These are phyloP conservation scores for Farysia itapuensis DNA, from an alignment of 1,284 basidiomycete species.

Conservation along the genomic window DNA sequence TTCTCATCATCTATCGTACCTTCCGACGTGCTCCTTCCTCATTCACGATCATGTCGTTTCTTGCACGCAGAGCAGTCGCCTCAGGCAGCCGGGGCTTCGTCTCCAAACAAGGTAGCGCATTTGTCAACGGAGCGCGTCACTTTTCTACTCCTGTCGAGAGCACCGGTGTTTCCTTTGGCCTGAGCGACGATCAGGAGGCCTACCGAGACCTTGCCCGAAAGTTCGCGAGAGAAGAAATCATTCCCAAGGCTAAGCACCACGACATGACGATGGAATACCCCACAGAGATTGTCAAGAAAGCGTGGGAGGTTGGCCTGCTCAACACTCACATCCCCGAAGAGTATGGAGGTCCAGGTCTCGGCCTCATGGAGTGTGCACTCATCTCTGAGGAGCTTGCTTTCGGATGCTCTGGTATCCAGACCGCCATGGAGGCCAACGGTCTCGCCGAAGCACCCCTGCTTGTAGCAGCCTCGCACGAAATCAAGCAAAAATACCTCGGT, in stretches of 20 bases:
- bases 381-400: constrained; percentile 64
- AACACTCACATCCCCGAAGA: constrained; percentile 60
- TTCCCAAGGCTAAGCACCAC: constrained; percentile 63
- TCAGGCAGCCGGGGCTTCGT: constrained; percentile 26
- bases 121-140: constrained; percentile 10
- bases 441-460: constrained; percentile 65
- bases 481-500: constrained; percentile 65
- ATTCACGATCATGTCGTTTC: constrained; percentile 28
- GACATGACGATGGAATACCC: constrained; percentile 62
- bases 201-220: constrained; percentile 63
- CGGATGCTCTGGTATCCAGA: constrained; percentile 66
- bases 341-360: constrained; percentile 65
- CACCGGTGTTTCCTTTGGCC: constrained; percentile 46
- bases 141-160: constrained; percentile 29
- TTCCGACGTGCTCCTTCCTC: too few relatives aligned
- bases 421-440: constrained; percentile 63
- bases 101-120: constrained; percentile 7
- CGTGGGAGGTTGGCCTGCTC: constrained; percentile 48
- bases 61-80: constrained; percentile 23
- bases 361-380: constrained; percentile 63
- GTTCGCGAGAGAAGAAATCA: constrained; percentile 64
- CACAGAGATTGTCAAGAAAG: constrained; percentile 65
- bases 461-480: constrained; percentile 63
- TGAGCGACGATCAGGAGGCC: constrained; percentile 60
- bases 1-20: too few relatives aligned